phyloP scores from a whole-genome alignment of 345 rosid genomes.

The Gossypium australe region DNA sequence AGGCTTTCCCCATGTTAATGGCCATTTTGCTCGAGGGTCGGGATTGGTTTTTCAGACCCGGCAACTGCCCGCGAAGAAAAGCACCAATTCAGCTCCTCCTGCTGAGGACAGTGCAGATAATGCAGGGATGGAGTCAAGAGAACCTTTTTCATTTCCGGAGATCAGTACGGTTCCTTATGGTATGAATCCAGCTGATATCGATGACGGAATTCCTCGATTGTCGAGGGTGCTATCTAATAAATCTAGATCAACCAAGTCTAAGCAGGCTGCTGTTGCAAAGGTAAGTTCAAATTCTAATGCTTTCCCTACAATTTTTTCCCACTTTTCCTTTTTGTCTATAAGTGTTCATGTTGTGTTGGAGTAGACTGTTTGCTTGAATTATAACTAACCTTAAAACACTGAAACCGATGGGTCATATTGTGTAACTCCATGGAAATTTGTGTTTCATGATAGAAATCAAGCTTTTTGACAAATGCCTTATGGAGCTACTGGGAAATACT shows the following conservation, averaged over 20 bases:
- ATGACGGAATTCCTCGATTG: constrained; percentile 75
- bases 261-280: constrained; percentile 81
- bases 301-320: neutral
- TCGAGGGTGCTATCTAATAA: constrained; percentile 60
- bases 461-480: neutral
- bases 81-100: constrained; percentile 35
- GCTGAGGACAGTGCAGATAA: constrained; percentile 39
- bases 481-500: neutral
- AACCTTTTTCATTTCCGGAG: constrained; percentile 54
- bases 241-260: constrained; percentile 73
- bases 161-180: constrained; percentile 29
- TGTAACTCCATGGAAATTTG: neutral
- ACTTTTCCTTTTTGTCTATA: neutral
- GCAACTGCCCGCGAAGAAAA: constrained; percentile 35
- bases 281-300: constrained; percentile 28
- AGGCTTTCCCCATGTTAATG: constrained; percentile 60
- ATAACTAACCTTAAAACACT: neutral
- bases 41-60: constrained; percentile 42
- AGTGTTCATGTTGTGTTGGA: neutral
- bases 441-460: neutral
- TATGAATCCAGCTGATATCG: constrained; percentile 36
- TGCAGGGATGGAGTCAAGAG: constrained; percentile 40
- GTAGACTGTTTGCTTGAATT: neutral
- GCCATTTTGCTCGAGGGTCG: constrained; percentile 38
- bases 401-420: neutral